phyloP scores from a whole-genome alignment of 306 rosid genomes.

The Trichosanthes cucumerina region DNA sequence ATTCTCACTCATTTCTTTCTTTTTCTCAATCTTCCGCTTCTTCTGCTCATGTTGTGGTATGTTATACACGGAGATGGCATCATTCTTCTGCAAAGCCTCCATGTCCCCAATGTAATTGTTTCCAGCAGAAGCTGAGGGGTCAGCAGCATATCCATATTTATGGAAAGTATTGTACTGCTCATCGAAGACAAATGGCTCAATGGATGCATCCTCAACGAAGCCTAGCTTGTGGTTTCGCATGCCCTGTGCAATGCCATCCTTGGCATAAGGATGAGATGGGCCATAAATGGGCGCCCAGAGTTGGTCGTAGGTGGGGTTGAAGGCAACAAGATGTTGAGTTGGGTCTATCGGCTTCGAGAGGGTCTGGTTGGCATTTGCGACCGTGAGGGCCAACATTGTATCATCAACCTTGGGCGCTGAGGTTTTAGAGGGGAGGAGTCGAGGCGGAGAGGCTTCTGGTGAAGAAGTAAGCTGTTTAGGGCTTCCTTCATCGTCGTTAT shows the following conservation, averaged over 20 bases:
- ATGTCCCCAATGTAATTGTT: slow-evolving; percentile 63
- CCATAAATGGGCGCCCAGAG: slow-evolving; percentile 90
- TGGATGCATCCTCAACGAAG: slow-evolving; percentile 77
- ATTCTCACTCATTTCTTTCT: slow-evolving; percentile 19
- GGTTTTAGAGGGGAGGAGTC: slow-evolving; percentile 55
- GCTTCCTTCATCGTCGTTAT: slow-evolving; percentile 31
- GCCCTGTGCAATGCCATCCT: slow-evolving; percentile 87
- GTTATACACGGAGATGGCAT: slow-evolving; percentile 66
- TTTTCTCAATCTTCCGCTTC: slow-evolving; percentile 50
- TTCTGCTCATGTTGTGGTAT: slow-evolving; percentile 74
- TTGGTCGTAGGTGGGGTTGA: slow-evolving; percentile 87
- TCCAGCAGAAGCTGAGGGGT: slow-evolving; percentile 74
- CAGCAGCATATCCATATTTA: slow-evolving; percentile 84
- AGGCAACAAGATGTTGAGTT: slow-evolving; percentile 49
- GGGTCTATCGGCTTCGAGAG: slow-evolving; percentile 65
- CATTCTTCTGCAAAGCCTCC: slow-evolving; percentile 47
- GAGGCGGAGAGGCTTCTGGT: slow-evolving; percentile 65
- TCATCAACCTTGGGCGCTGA: slow-evolving; percentile 82
- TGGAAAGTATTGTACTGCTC: slow-evolving; percentile 92
- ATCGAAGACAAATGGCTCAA: slow-evolving; percentile 75
- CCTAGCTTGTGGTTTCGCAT: slow-evolving; percentile 97
- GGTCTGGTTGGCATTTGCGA: slow-evolving; percentile 24
- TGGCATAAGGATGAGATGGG: slow-evolving; percentile 89
- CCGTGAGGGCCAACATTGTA: slow-evolving; percentile 77
- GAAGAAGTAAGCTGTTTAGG: slow-evolving; percentile 33